phyloP scores from a whole-genome alignment of 177 flowering plant species.

The Tripterygium wilfordii region DNA sequence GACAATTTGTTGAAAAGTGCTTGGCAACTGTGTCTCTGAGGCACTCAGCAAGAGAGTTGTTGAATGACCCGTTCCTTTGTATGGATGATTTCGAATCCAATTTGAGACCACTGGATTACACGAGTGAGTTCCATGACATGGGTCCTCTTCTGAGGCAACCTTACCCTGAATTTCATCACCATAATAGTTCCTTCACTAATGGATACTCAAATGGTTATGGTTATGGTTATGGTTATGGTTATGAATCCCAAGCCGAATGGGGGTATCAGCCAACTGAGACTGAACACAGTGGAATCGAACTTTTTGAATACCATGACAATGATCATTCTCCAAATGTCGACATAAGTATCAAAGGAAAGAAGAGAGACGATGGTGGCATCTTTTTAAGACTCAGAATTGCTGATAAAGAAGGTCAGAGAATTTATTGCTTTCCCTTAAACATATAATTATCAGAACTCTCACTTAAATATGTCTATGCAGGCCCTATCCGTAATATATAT shows the following conservation, averaged over 20 bases:
- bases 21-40: constrained; percentile 50
- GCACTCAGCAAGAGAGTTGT: constrained; percentile 55
- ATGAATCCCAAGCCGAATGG: constrained; percentile 20
- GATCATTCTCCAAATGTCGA: constrained; percentile 35
- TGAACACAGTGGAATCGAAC: constrained; percentile 37
- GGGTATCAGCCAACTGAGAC: constrained; percentile 24
- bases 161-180: constrained; percentile 14
- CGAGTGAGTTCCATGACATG: constrained; percentile 23
- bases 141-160: constrained; percentile 28
- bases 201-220: constrained; percentile 21
- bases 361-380: constrained; percentile 31
- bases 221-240: not conserved
- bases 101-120: constrained; percentile 19
- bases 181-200: constrained; percentile 10
- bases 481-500: constrained; percentile 42
- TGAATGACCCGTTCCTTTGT: constrained; percentile 56
- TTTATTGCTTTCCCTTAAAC: not conserved
- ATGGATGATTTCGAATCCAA: constrained; percentile 34
- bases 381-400: constrained; percentile 45
- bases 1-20: constrained; percentile 60
- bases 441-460: not conserved
- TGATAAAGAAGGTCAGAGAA: constrained; percentile 37
- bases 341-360: constrained; percentile 50
- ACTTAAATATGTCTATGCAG: constrained; percentile 16
- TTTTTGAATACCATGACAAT: constrained; percentile 33